Evolutionary conservation across 2,329 filamentous ascomycete species (phyloP).

Genomic region (Ceratocystis variospora): DNA sequence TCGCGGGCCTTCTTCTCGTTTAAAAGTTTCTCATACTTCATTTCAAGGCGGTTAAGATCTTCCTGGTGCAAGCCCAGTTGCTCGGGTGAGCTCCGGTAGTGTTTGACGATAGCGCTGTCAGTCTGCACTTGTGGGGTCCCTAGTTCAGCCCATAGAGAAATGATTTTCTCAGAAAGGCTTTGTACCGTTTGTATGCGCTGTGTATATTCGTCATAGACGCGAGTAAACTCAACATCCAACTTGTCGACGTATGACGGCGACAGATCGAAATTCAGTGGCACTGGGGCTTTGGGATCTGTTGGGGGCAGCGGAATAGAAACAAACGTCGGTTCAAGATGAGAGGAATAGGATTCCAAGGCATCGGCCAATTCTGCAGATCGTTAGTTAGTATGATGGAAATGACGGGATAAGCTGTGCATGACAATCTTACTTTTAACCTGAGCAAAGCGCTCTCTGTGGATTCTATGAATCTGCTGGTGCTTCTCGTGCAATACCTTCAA

Average conservation of each 20-base stretch:
- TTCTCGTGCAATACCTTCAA: conserved; percentile 73
- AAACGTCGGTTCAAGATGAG: conserved; percentile 82
- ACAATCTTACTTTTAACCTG: conserved; percentile 71
- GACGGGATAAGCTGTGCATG: neutral
- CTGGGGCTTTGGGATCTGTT: conserved; percentile 57
- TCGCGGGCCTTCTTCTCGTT: conserved; percentile 84
- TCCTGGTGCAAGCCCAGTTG: conserved; percentile 86
- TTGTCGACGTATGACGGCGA: conserved; percentile 75
- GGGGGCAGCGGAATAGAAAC: conserved; percentile 76
- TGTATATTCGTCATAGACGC: conserved; percentile 93
- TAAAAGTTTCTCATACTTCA: conserved; percentile 65
- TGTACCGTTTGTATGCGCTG: conserved; percentile 66
- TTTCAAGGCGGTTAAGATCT: conserved; percentile 58
- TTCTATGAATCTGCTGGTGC: conserved; percentile 60
- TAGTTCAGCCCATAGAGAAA: conserved; percentile 89
- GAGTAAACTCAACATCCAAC: conserved; percentile 80
- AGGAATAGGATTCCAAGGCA: conserved; percentile 90
- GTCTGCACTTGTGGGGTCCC: conserved; percentile 90
- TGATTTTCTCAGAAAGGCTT: conserved; percentile 65
- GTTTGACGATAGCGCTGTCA: conserved; percentile 72
- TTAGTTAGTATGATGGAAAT: neutral
- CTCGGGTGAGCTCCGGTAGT: conserved; percentile 80
- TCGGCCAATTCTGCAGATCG: conserved; percentile 62
- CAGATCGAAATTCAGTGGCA: conserved; percentile 80
- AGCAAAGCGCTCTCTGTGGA: conserved; percentile 84